Base-by-base conservation (phyloP, 495 filamentous ascomycete genomes). In the Daldinia bambusicola region DNA sequence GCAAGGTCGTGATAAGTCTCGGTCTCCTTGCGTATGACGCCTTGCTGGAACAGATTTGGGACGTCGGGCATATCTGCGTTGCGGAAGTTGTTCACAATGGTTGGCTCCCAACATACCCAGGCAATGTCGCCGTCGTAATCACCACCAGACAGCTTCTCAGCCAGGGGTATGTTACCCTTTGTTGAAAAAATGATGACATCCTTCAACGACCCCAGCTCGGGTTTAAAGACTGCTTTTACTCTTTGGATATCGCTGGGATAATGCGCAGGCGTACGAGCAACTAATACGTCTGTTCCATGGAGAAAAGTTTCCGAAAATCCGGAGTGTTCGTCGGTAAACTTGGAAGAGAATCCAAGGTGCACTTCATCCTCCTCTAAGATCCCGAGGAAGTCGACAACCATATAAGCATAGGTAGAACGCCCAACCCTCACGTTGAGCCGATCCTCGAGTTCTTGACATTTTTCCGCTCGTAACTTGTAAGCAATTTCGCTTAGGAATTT, bases 101-200 rank as follows among this genome's bases (percentile, higher is more conserved):
- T 80, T 2, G 84, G 83, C 64, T 98, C 94, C 94, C 93, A 98
- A 77, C 94, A 97, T 14, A 97, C 82, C 94, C 93, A 95, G 0
- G 89, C 92, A 43, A 85, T 90, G 70, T 99, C 95, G 0, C 95
- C 95, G 66, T 98, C 95, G 76, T 98, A 98, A 78, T 99, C 95
- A 8, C 95, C 95, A 13, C 95, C 95, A 4, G 93, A 95, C 0
- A 98, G 83, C 77, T 93, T 92, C 36, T 89, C 86, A 0, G 94
- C 95, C 0, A 97, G 84, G 0, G 93, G 87, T 20, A 84, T 84
- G 10, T 85, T 56, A 0, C 95, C 94, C 70, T 86, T 87, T 0
- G 85, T 84, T 0, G 95, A 84, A 72, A 99, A 98, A 1, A 98
- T 87, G 63, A 97, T 90, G 6, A 98, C 91, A 75, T 98, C 92